Base-by-base conservation (phyloP, 1,139 yeast genomes). In the Pichia sorboxylosa region DNA sequence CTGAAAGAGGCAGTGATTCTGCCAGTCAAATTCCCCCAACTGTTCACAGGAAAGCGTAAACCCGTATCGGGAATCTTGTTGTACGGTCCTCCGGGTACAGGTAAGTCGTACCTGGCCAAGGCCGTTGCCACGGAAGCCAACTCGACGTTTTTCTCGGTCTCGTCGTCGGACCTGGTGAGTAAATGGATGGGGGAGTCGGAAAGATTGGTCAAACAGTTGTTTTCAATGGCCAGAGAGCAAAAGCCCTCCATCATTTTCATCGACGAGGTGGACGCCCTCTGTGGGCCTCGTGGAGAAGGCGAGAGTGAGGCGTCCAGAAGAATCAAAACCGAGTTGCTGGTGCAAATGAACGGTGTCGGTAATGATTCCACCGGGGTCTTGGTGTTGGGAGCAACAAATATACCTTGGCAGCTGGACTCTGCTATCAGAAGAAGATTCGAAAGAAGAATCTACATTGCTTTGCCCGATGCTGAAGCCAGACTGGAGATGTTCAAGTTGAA, bases 141-240 rank as follows among this genome's bases (percentile, higher is more conserved):
- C 51, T 82, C 95, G 0, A 90, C 98, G 0, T 90, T 90, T 48
- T 92, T 90, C 57, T 82, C 95, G 4, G 94, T 90, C 3, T 81
- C 94, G 13, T 84, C 96, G 0, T 81, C 94, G 9, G 97, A 90
- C 55, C 67, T 90, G 49, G 96, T 92, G 4, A 79, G 94, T 43
- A 92, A 90, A 56, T 90, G 97, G 97, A 87, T 90, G 97, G 99
- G 99, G 46, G 98, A 90, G 54, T 76, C 90, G 19, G 97, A 90
- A 58, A 73, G 96, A 59, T 70, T 90, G 39, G 98, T 90, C 21
- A 87, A 87, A 53, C 97, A 90, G 52, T 64, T 90, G 43, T 90
- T 90, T 57, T 72, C 81, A 27, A 83, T 90, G 94, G 99, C 99
- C 2, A 66, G 97, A 44, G 98, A 90, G 54, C 81, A 78, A 50